These are phyloP conservation scores for Claviceps citrina DNA, from an alignment of 2,329 filamentous ascomycete genomes.

Conservation along the genomic window DNA sequence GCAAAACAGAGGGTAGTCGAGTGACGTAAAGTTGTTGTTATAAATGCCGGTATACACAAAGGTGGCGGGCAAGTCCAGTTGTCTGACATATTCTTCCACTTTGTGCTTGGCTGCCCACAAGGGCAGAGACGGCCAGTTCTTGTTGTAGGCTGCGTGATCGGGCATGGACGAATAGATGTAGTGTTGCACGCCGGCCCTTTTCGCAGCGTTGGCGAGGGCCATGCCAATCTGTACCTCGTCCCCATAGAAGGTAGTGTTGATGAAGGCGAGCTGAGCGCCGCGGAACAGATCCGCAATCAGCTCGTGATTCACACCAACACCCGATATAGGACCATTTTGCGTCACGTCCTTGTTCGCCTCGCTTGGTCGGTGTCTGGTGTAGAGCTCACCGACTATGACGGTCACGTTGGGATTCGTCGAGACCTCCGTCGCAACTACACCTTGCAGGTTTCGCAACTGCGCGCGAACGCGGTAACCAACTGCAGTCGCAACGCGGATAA, in stretches of 20 bases:
- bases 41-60: conserved; percentile 96
- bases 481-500: conserved; percentile 85
- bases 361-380: conserved; percentile 36
- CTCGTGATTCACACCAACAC: conserved; percentile 52
- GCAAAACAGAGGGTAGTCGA: conserved; percentile 85
- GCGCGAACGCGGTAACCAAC: conserved; percentile 88
- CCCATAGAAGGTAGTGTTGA: conserved; percentile 95
- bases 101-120: conserved; percentile 87
- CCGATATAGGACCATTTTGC: conserved; percentile 45
- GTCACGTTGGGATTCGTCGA: conserved; percentile 62
- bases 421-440: conserved; percentile 78
- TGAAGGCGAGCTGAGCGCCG: conserved; percentile 78
- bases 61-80: conserved; percentile 69
- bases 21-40: conserved; percentile 96
- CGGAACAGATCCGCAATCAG: conserved; percentile 67
- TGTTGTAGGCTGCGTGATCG: conserved; percentile 69
- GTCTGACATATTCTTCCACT: conserved; percentile 78
- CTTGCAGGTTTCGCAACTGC: conserved; percentile 75
- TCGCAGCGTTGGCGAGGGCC: conserved; percentile 77
- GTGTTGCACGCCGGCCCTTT: conserved; percentile 69
- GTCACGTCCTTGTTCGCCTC: conserved; percentile 48
- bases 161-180: conserved; percentile 97
- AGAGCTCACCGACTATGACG: conserved; percentile 48
- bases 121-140: conserved; percentile 66
- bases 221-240: conserved; percentile 84